A percentile compares a stretch with the other conserved stretches of the same genome.
phyloP scores from a whole-genome alignment of 805 yeast genomes.

The Saccharomycopsis sp. region DNA sequence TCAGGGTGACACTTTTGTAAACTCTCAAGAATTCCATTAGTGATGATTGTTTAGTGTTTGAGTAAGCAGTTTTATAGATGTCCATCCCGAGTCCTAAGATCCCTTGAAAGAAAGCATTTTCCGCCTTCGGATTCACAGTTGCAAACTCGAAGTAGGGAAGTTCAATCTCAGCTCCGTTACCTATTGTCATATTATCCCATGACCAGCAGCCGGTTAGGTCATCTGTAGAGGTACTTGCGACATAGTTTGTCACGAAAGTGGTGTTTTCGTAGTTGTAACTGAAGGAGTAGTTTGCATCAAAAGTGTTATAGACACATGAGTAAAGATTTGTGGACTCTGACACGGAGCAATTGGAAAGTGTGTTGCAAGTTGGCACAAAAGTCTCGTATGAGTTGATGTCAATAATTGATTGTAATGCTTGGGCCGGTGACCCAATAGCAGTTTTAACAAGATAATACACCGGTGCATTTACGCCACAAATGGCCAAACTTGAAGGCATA shows the following conservation, averaged over 20 bases:
- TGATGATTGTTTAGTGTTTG: not conserved
- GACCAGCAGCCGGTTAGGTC: constrained; percentile 17
- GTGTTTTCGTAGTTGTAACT: constrained; percentile 16
- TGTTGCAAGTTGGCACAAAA: constrained; percentile 15
- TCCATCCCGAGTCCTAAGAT: constrained; percentile 15
- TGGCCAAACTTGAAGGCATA: constrained; percentile 13
- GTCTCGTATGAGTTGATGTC: constrained; percentile 19
- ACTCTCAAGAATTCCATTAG: constrained; percentile 9
- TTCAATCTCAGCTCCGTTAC: not conserved
- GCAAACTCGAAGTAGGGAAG: constrained; percentile 14
- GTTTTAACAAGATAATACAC: constrained; percentile 12
- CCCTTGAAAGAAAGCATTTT: constrained; percentile 9
- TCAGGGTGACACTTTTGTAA: constrained; percentile 7
- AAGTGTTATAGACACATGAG: constrained; percentile 17
- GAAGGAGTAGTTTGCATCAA: constrained; percentile 15
- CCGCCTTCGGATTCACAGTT: constrained; percentile 8
- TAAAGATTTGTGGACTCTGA: constrained; percentile 16
- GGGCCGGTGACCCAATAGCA: constrained; percentile 17
- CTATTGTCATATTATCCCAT: constrained; percentile 19
- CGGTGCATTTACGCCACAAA: constrained; percentile 20
- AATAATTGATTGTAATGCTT: constrained; percentile 10
- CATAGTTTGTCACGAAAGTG: constrained; percentile 10
- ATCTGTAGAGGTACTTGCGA: constrained; percentile 8
- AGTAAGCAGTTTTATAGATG: not conserved
- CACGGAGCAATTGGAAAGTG: constrained; percentile 10